Evolutionary conservation across 352 stramenopile genomes (phyloP).

Genomic region (Phytophthora nicotianae): DNA sequence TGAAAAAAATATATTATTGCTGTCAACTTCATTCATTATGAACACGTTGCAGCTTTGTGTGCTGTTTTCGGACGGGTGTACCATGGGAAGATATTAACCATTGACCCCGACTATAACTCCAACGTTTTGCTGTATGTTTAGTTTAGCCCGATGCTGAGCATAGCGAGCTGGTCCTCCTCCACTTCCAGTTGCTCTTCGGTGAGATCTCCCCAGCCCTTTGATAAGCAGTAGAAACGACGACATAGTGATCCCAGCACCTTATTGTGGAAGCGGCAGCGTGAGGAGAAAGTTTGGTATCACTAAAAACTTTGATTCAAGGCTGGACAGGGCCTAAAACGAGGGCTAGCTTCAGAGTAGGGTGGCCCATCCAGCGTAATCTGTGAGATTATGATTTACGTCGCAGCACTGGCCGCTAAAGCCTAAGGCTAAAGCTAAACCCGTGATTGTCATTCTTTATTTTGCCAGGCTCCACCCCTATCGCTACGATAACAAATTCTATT

Average conservation of each 20-base stretch:
- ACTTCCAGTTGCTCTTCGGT: slow-evolving; percentile 8
- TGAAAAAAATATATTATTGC: slow-evolving; percentile 4
- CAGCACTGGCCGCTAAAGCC: not conserved
- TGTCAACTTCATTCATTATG: not conserved
- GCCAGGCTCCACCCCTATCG: not conserved
- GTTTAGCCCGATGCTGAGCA: slow-evolving; percentile 2
- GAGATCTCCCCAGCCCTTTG: slow-evolving; percentile 11
- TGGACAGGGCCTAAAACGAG: no score
- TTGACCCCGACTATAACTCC: no score
- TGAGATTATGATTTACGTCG: not conserved
- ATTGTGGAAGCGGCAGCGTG: slow-evolving; percentile 9
- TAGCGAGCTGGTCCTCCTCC: slow-evolving; percentile 10
- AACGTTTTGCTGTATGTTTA: not conserved
- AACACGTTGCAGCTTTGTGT: no score
- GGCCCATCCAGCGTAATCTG: not conserved
- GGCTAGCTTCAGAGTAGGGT: no score
- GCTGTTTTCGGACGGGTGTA: not conserved
- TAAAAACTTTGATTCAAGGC: no score
- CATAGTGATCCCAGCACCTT: slow-evolving; percentile 9
- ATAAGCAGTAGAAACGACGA: slow-evolving; percentile 18
- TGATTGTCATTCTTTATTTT: no score
- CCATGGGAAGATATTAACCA: not conserved
- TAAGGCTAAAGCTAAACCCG: no score
- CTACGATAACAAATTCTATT: not conserved
- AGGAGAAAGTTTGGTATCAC: no score